Conservation (phyloP, 140 eudicot genomes). For the Ambrosia hybrid region DNA sequence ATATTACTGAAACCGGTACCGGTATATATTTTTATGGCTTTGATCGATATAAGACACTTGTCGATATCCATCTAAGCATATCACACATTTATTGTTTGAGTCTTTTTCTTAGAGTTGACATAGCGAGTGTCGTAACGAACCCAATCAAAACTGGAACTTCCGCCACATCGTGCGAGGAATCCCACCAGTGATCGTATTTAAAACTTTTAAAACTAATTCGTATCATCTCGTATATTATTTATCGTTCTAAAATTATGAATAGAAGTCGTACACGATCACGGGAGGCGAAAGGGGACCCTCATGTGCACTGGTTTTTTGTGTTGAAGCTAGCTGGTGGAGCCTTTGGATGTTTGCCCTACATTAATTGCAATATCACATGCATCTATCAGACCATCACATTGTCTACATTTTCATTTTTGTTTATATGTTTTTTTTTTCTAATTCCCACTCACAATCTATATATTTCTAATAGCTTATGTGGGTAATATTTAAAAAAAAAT, state of each 20-base stretch:
- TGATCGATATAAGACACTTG: too few relatives aligned
- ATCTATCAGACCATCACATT: background rate
- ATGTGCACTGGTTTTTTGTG: slow-evolving; percentile 16
- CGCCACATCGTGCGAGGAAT: too few relatives aligned
- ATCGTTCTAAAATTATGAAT: slow-evolving; percentile 13
- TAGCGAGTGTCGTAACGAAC: too few relatives aligned
- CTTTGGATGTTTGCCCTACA: slow-evolving; percentile 2
- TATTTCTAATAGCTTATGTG: background rate
- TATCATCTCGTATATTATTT: background rate
- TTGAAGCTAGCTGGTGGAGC: slow-evolving; percentile 22
- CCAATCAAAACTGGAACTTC: too few relatives aligned
- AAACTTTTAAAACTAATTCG: too few relatives aligned
- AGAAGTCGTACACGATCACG: slow-evolving; percentile 26
- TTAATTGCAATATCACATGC: slow-evolving; percentile 21
- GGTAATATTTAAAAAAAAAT: background rate
- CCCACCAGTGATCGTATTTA: too few relatives aligned
- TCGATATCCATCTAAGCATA: too few relatives aligned
- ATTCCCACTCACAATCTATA: background rate
- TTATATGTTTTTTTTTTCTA: background rate
- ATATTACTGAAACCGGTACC: too few relatives aligned
- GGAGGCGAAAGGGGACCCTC: slow-evolving; percentile 30
- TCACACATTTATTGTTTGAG: too few relatives aligned
- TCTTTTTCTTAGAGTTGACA: too few relatives aligned
- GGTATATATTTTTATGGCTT: too few relatives aligned
- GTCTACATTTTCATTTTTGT: background rate